Evolutionary conservation across 2,329 filamentous ascomycete species (phyloP).

Genomic region (Ophiobolus disseminans): DNA sequence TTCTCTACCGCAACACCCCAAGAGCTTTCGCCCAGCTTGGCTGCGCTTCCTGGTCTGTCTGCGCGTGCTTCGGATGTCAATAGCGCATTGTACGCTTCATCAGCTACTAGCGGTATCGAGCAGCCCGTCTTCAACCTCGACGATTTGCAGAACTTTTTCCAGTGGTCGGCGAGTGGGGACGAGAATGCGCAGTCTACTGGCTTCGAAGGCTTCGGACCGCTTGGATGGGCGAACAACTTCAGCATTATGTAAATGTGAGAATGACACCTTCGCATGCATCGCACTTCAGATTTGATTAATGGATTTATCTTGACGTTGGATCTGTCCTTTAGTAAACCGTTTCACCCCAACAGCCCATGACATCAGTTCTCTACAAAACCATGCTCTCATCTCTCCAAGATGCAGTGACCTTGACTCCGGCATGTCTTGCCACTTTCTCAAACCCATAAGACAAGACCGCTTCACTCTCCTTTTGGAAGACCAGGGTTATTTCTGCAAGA

Average conservation of each 20-base stretch:
- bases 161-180: constrained; percentile 34
- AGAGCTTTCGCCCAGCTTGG: constrained; percentile 4
- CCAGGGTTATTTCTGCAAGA: too few species aligned
- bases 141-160: constrained; percentile 43
- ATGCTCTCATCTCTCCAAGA: too few species aligned
- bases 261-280: too few species aligned
- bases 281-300: too few species aligned
- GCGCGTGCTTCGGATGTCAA: constrained; percentile 18
- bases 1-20: neutral
- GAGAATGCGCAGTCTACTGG: constrained; percentile 38
- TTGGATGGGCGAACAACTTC: constrained; percentile 41
- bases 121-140: constrained; percentile 42
- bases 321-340: too few species aligned
- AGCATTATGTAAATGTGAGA: constrained; percentile 32
- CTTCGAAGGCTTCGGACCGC: constrained; percentile 36
- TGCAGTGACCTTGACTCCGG: too few species aligned
- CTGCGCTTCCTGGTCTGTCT: constrained; percentile 15
- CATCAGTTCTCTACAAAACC: too few species aligned
- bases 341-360: too few species aligned
- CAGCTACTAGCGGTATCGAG: constrained; percentile 20
- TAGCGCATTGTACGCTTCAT: constrained; percentile 16
- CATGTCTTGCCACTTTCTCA: too few species aligned
- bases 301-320: too few species aligned
- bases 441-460: too few species aligned
- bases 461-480: too few species aligned